phyloP scores from a whole-genome alignment of 2,329 filamentous ascomycete species.

The Exophiala phaeomuriformis region DNA sequence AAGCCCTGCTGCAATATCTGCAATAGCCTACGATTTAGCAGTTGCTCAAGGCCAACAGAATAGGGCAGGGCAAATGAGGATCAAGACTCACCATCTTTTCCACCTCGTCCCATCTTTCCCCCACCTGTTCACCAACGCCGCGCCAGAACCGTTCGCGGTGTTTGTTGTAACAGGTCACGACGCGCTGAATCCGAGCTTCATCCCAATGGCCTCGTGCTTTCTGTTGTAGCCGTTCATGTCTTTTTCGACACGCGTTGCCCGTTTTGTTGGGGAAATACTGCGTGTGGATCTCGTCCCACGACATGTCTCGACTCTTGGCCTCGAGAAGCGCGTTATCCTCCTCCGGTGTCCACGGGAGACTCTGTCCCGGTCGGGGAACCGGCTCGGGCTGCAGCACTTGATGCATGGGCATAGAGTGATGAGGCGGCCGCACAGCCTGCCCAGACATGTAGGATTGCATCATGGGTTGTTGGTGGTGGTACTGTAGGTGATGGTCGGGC shows the following conservation, averaged over 20 bases:
- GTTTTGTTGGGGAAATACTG: constrained; percentile 70
- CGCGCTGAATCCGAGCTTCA: constrained; percentile 61
- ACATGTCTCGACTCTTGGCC: constrained; percentile 66
- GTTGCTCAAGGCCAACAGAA: neutral
- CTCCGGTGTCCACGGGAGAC: constrained; percentile 62
- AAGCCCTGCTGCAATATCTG: constrained; percentile 61
- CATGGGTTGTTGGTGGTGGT: constrained; percentile 21
- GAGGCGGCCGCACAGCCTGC: neutral
- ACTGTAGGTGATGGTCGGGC: constrained; percentile 15
- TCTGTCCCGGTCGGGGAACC: constrained; percentile 28
- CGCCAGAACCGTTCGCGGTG: constrained; percentile 71
- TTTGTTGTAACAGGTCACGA: constrained; percentile 72
- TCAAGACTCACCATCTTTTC: constrained; percentile 65
- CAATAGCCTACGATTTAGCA: neutral
- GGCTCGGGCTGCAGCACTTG: constrained; percentile 1
- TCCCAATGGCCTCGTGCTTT: constrained; percentile 69
- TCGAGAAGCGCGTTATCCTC: constrained; percentile 68
- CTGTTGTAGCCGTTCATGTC: constrained; percentile 77
- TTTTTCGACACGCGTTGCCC: constrained; percentile 78
- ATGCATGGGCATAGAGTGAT: neutral
- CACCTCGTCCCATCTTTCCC: constrained; percentile 57
- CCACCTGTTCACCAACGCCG: constrained; percentile 56
- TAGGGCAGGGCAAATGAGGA: neutral
- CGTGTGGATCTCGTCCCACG: constrained; percentile 74
- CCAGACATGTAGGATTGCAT: constrained; percentile 19